phyloP scores from a whole-genome alignment of 495 filamentous ascomycete genomes.

The Evansstolkia leycettana region DNA sequence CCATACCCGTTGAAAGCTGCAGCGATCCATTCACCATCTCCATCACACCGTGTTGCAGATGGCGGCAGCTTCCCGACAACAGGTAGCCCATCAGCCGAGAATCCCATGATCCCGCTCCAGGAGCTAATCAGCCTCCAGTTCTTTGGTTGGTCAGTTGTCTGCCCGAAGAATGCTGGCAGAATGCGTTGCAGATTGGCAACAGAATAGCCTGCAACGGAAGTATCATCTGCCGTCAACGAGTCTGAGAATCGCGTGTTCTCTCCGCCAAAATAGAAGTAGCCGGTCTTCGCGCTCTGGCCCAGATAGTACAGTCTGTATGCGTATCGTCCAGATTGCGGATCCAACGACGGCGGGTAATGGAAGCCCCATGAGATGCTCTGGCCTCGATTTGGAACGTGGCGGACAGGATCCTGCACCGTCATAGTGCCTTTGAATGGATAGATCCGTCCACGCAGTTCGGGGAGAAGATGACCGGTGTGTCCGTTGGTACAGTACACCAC shows the following conservation, averaged over 20 bases:
- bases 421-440: constrained; percentile 71
- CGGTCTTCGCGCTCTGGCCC: constrained; percentile 44
- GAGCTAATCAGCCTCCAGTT: constrained; percentile 31
- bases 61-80: constrained; percentile 58
- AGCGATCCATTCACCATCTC: constrained; percentile 37
- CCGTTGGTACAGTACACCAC: constrained; percentile 70
- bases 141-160: constrained; percentile 3
- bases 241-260: constrained; percentile 53
- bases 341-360: constrained; percentile 14
- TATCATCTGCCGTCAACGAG: constrained; percentile 38
- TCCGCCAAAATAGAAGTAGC: constrained; percentile 34
- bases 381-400: constrained; percentile 16
- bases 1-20: constrained; percentile 67
- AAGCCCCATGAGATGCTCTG: constrained; percentile 21
- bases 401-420: constrained; percentile 47
- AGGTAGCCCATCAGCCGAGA: constrained; percentile 52
- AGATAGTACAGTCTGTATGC: constrained; percentile 68
- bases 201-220: constrained; percentile 26
- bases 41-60: constrained; percentile 25
- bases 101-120: constrained; percentile 82
- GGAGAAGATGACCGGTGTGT: constrained; percentile 64
- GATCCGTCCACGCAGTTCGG: constrained; percentile 52
- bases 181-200: constrained; percentile 17
- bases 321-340: constrained; percentile 15
- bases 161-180: constrained; percentile 30